phyloP scores from a whole-genome alignment of 345 rosid species.

The Populus davidiana region DNA sequence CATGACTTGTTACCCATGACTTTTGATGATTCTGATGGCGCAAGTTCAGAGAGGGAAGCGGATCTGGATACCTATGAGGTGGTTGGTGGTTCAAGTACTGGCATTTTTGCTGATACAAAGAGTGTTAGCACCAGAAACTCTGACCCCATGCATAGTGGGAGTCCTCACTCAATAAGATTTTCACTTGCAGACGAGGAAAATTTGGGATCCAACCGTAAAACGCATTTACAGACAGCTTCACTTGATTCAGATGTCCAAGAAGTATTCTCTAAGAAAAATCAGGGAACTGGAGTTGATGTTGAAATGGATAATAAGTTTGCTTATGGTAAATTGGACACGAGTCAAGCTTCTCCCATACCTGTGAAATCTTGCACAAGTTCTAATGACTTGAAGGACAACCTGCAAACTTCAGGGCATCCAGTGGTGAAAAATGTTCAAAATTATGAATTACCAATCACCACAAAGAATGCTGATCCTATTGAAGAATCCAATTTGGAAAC shows the following conservation, averaged over 20 bases:
- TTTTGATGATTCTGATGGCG: conserved; percentile 49
- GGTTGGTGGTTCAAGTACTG: conserved; percentile 8
- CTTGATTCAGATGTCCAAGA: conserved; percentile 4
- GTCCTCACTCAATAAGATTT: conserved; percentile 1
- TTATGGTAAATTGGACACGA: conserved; percentile 4
- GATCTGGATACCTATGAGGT: conserved; percentile 17
- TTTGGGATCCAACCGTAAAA: conserved; percentile 2
- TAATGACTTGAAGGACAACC: not conserved
- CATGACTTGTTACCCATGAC: conserved; percentile 40
- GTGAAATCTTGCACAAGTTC: conserved; percentile 5
- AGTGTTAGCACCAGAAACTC: conserved; percentile 16
- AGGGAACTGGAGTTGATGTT: conserved; percentile 8
- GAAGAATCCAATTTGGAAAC: conserved; percentile 35
- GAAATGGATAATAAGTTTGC: conserved; percentile 7
- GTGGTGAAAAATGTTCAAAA: conserved; percentile 26
- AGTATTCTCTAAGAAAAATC: conserved; percentile 8
- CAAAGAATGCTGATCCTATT: conserved; percentile 29
- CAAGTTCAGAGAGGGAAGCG: conserved; percentile 20
- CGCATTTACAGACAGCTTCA: conserved; percentile 5
- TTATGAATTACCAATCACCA: not conserved
- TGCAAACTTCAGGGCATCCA: conserved; percentile 18
- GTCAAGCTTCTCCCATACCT: conserved; percentile 12
- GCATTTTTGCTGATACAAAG: conserved; percentile 1
- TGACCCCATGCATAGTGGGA: conserved; percentile 4
- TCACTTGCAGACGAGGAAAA: conserved; percentile 10